Evolutionary conservation across 352 stramenopile species (phyloP), one percentile per base, ranked within the genome.

Genomic region (Globisporangium lucens): DNA sequence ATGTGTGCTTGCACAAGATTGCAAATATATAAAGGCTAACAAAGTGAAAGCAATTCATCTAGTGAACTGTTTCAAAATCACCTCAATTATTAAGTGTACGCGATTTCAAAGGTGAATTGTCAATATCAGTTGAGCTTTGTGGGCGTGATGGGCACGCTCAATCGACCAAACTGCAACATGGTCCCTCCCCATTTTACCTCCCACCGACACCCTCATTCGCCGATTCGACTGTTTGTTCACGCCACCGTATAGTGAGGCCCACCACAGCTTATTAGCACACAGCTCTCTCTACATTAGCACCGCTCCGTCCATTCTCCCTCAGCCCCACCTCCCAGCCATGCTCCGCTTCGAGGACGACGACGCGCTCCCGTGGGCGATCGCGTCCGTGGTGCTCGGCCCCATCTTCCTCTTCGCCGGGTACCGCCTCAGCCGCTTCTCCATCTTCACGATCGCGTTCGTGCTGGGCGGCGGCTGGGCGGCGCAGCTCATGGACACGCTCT

Each of bases 121-220:
- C 43, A 9, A 22, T 49, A 22, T 49, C 43, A 49, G 43, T 51
- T 51, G 43, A 24, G 43, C 17, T n/a, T 51, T 51, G 17, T 51
- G 43, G 7, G 6, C 9, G 12, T 43, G 36, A 51, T 51, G 43
- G 43, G 43, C 43, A 12, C 17, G 43, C 24, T 22, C 43, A 49
- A 49, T 49, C 43, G 43, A 49, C 43, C 43, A 51, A 51, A 51
- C 43, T 51, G 43, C 43, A 51, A 51, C 43, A 51, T 51, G 15
- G 43, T 51, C 43, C 43, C 15, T 51, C 43, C 43, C 43, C 17
- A 22, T 10, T 49, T 49, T 49, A 49, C 17, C 43, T 49, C 43
- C 36, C 36, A 17, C 17, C 38, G 38, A 7, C 43, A 51, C 6
- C 5, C 17, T 12, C 43, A 51, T 51, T 51, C 43, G 6, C 43